Base-by-base conservation (phyloP, 73 alveolate species). In the Symbiodinium natans region DNA sequence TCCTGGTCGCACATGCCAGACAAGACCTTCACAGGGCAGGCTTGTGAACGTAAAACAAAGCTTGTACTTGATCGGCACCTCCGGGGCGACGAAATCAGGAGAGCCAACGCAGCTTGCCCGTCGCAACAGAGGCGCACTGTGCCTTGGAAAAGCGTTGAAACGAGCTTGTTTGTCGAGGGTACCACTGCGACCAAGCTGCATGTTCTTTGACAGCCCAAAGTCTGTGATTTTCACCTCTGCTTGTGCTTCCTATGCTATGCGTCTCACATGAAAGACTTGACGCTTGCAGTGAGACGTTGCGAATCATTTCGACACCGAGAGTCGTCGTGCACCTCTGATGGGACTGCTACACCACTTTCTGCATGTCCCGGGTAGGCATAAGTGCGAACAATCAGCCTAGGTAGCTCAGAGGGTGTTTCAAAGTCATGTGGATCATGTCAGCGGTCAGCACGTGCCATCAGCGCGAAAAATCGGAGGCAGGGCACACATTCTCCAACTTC, bases 51-150 rank as follows among this genome's bases (percentile, higher is more conserved):
- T 31, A 3, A 63, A 27, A 63, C 17, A 27, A 25, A 59, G 75
- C 11, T 3, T 27, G 0, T 2, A 2, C 41, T 29, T 19, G 77
- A 39, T 38, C 41, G 21, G 31, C 21, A 46, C 95, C 95, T 85
- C 99, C 13, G 73, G 83, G 75, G 98, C 89, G 77, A 92, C 80
- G 41, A 74, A 39, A 34, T 92, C 89, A 4, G 94, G 94, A 8
- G 98, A 73, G 40, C 98, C 98, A 75, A 92, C 98, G n/a, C 80
- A 80, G 5, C 80, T 43, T 31, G 89, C 89, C 9, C 98, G 96
- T 3, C 86, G 87, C 68, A 86, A n/a, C 94, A 86, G 41, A 23
- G 94, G 94, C 7, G 94, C 71, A 83, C 94, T 86, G 83, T 86
- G 94, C 94, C 94, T 86, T 54, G 63, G 39, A 27, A 31, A 6